phyloP scores from a whole-genome alignment of 202 grass and related monocot genomes.

The Zizania palustris region DNA sequence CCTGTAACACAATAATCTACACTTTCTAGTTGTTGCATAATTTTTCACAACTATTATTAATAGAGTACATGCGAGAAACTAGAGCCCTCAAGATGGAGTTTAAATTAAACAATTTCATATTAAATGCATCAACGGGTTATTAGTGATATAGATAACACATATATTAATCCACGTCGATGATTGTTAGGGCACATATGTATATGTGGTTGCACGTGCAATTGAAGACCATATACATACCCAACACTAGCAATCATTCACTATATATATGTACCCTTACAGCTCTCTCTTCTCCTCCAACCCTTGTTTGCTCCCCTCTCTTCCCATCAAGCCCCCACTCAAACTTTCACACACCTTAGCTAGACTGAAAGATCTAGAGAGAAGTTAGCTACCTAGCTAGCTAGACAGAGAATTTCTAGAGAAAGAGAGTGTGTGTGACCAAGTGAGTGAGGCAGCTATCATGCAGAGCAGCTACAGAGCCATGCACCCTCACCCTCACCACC shows the following conservation, averaged over 20 bases:
- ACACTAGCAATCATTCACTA: slow-evolving; percentile 32
- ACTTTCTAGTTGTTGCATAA: too few relatives aligned
- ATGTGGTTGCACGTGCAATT: slow-evolving; percentile 32
- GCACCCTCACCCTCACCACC: slow-evolving; percentile 48
- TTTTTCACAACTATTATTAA: too few relatives aligned
- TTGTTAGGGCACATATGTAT: slow-evolving; percentile 32
- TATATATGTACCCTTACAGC: slow-evolving; percentile 32
- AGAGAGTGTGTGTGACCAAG: neutral
- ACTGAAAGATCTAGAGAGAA: neutral
- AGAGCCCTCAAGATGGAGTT: too few relatives aligned
- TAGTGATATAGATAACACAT: neutral
- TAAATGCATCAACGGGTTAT: neutral
- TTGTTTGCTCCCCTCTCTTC: slow-evolving; percentile 42
- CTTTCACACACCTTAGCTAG: neutral
- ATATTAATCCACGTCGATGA: neutral
- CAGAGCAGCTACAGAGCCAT: slow-evolving; percentile 65
- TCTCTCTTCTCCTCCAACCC: slow-evolving; percentile 46
- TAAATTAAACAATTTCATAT: too few relatives aligned
- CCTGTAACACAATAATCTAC: too few relatives aligned
- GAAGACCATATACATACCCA: neutral
- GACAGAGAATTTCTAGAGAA: neutral
- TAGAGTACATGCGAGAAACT: too few relatives aligned
- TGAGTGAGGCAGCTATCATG: slow-evolving; percentile 13
- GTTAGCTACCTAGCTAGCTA: neutral
- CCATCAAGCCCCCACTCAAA: slow-evolving; percentile 44